Base-by-base conservation (phyloP, 2,329 filamentous ascomycete genomes). In the Alternaria angustiovoidea region DNA sequence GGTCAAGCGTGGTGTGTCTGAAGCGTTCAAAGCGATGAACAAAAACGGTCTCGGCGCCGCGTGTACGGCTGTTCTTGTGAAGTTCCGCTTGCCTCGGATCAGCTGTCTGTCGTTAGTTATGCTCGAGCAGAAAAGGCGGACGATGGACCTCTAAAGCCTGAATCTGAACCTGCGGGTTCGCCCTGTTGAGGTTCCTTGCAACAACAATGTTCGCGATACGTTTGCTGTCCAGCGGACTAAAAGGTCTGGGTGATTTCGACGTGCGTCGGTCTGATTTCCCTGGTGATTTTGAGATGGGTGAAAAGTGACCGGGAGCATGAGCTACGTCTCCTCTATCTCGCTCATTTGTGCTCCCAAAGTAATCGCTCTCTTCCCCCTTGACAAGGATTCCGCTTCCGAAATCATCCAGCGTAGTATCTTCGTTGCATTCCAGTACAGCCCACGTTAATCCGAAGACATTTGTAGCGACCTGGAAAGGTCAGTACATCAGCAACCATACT, bases 131-230 rank as follows among this genome's bases (percentile, higher is more conserved):
- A n/a, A 18, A 22, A 38, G n/a, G 22, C 26, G 30, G 14, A n/a
- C 11, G 3, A 14, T 57, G 11, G 70, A 86, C 84, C 78, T 90
- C 87, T 5, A 90, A 77, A 24, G 82, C 90, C 76, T 97, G 93
- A 44, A 95, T 89, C 79, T 99, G 95, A 11, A 98, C 88, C 54
- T 87, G 86, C 36, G 87, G 84, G n/a, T 86, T 85, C 0, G 92
- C 91, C 52, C 82, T 81, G 75, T 97, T 88, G 53, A 98, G 87
- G 74, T 96, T 88, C 67, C 89, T 91, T 2, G 91, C 92, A 53
- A 99, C 86, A 22, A 98, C 84, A 11, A 97, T 84, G 78, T 96
- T 93, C 64, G 93, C 91, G 65, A 96, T 91, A 54, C 83, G 83
- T 49, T 80, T 81, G 57, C 80, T 80, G 59, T 86, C 84, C 57